These are phyloP conservation scores for Monosporascus sp. DNA, from an alignment of 2,329 filamentous ascomycete genomes.

Conservation along the genomic window DNA sequence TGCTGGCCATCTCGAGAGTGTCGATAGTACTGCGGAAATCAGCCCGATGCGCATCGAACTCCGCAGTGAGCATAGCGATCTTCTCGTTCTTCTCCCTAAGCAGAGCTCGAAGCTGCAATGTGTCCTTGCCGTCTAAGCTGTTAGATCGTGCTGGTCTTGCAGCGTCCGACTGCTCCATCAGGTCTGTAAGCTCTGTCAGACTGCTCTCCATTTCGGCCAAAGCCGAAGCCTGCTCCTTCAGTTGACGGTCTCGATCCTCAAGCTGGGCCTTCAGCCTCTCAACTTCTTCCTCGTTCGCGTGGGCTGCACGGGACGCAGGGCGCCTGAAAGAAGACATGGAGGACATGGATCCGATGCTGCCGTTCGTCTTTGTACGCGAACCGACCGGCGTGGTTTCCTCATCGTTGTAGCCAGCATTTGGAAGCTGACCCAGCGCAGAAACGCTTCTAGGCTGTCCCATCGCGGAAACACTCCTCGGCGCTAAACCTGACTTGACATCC, in stretches of 20 bases:
- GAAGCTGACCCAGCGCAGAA: conserved; percentile 50
- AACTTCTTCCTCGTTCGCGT: conserved; percentile 63
- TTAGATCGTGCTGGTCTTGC: conserved; percentile 36
- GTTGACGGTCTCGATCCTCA: conserved; percentile 76
- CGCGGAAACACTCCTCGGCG: conserved; percentile 56
- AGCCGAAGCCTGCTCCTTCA: conserved; percentile 81
- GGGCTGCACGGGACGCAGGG: conserved; percentile 45
- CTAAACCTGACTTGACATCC: conserved; percentile 47
- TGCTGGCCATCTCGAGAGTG: conserved; percentile 89
- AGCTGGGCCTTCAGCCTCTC: conserved; percentile 68
- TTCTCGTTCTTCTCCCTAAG: conserved; percentile 95
- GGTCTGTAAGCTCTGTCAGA: conserved; percentile 44
- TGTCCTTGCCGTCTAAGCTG: conserved; percentile 65
- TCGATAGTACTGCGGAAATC: conserved; percentile 97
- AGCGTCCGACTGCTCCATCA: conserved; percentile 58
- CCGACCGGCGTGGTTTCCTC: conserved; percentile 53
- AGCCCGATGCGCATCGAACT: conserved; percentile 91
- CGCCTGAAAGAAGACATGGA: conserved; percentile 48
- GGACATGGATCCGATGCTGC: conserved; percentile 49
- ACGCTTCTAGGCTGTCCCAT: conserved; percentile 53
- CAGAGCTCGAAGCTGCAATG: conserved; percentile 70
- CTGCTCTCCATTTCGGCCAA: conserved; percentile 78
- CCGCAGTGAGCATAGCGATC: conserved; percentile 84
- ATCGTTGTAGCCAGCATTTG: conserved; percentile 43
- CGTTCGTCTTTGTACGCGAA: conserved; percentile 49